Percentiles rank a stretch among this genome's conserved stretches.
phyloP scores from a whole-genome alignment of 1,284 basidiomycete genomes.

The Cutaneotrichosporon sp. region DNA sequence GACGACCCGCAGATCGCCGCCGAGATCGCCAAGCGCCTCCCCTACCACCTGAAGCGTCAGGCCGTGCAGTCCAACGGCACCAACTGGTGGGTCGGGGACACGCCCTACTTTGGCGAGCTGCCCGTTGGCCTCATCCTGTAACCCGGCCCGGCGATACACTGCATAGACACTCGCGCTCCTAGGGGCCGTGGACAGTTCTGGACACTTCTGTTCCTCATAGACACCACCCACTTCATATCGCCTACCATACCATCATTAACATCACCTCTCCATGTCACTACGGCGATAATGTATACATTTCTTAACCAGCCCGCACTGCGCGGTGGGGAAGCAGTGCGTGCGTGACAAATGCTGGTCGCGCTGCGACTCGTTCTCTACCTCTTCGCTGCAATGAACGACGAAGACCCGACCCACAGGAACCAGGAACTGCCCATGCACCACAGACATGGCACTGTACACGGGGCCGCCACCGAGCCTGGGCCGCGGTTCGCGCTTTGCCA shows the following conservation, averaged over 20 bases:
- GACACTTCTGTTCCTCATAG: background rate
- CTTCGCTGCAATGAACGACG: too few species aligned
- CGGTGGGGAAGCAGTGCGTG: too few species aligned
- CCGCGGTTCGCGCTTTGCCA: too few species aligned
- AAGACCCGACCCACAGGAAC: too few species aligned
- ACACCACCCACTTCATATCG: background rate
- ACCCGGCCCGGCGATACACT: background rate
- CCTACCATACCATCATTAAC: background rate
- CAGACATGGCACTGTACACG: too few species aligned
- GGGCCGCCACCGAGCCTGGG: too few species aligned
- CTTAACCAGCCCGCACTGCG: background rate
- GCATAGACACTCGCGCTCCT: background rate
- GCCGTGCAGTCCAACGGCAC: background rate
- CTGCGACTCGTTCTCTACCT: too few species aligned
- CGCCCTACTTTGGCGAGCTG: background rate
- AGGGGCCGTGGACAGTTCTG: background rate
- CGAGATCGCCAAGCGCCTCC: slow-evolving; percentile 2
- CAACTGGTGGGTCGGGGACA: background rate
- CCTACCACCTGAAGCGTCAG: background rate
- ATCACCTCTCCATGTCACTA: background rate
- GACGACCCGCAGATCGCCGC: background rate
- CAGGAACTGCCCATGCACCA: too few species aligned
- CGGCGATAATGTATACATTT: slow-evolving; percentile 3
- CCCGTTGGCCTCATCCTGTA: background rate
- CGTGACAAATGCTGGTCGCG: too few species aligned